Evolutionary conservation across 352 stramenopile species (phyloP).

Genomic region (Phytophthora lateralis): DNA sequence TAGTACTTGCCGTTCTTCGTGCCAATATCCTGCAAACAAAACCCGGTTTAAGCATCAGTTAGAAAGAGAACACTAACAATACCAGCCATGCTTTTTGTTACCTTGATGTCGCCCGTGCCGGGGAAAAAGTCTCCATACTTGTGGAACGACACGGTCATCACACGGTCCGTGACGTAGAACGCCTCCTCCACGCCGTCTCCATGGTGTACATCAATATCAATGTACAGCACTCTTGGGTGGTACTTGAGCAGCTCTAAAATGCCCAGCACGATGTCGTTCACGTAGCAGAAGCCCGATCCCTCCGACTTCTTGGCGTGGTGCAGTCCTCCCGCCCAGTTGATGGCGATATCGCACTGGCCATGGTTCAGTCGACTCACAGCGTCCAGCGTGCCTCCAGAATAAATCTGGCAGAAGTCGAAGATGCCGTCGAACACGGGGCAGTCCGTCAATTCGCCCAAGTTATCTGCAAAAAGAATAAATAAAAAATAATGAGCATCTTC

Average conservation of each 20-base stretch:
- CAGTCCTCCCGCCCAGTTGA: slow-evolving; percentile 98
- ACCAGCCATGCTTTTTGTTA: slow-evolving; percentile 44
- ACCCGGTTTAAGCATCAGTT: neutral
- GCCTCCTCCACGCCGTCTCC: slow-evolving; percentile 97
- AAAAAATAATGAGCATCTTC: neutral
- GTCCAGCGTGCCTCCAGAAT: slow-evolving; percentile 95
- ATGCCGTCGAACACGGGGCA: slow-evolving; percentile 99
- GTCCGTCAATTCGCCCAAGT: slow-evolving; percentile 96
- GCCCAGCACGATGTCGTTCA: slow-evolving; percentile 98
- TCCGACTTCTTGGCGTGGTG: slow-evolving; percentile 98
- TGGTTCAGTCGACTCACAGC: slow-evolving; percentile 96
- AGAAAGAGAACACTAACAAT: neutral
- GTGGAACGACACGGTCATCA: slow-evolving; percentile 99
- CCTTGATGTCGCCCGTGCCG: slow-evolving; percentile 92
- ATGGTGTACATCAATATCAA: slow-evolving; percentile 99
- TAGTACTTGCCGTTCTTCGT: slow-evolving; percentile 94
- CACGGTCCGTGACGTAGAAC: slow-evolving; percentile 95
- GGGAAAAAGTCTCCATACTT: slow-evolving; percentile 99
- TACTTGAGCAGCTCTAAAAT: slow-evolving; percentile 98
- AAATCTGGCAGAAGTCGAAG: slow-evolving; percentile 98
- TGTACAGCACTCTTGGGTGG: slow-evolving; percentile 97
- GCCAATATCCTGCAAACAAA: slow-evolving; percentile 80
- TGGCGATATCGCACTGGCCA: slow-evolving; percentile 93
- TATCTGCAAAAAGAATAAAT: slow-evolving; percentile 70
- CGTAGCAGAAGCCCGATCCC: slow-evolving; percentile 95